A percentile compares a stretch with the other conserved stretches of the same genome.
These are phyloP conservation scores for Monosporascus cannonballus DNA, from an alignment of 2,329 filamentous ascomycete species.

Conservation along the genomic window DNA sequence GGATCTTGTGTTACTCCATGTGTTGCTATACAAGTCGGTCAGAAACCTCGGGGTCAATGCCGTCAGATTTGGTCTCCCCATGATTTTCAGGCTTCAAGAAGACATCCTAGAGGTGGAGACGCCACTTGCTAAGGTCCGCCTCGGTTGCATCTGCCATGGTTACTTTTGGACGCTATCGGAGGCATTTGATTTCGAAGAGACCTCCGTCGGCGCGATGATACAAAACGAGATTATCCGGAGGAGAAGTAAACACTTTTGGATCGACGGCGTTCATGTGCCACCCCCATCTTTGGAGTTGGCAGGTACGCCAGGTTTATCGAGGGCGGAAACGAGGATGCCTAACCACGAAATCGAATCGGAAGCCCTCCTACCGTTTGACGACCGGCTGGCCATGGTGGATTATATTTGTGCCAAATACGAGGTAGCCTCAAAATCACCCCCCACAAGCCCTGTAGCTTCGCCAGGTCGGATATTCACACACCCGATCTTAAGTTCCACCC, in stretches of 20 bases:
- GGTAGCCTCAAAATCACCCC: slow-evolving; percentile 54
- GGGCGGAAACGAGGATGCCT: slow-evolving; percentile 39
- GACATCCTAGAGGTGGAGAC: slow-evolving; percentile 64
- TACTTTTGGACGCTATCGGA: slow-evolving; percentile 80
- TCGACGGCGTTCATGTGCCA: slow-evolving; percentile 67
- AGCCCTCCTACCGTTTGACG: slow-evolving; percentile 68
- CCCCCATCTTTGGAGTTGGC: slow-evolving; percentile 59
- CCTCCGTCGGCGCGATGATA: slow-evolving; percentile 63
- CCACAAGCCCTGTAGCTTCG: slow-evolving; percentile 63
- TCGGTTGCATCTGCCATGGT: slow-evolving; percentile 80
- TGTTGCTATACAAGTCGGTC: slow-evolving; percentile 69
- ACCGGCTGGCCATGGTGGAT: slow-evolving; percentile 64
- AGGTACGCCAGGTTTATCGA: slow-evolving; percentile 42
- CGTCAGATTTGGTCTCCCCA: slow-evolving; percentile 70
- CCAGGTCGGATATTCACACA: slow-evolving; percentile 59
- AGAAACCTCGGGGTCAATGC: slow-evolving; percentile 78
- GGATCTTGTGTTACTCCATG: slow-evolving; percentile 71
- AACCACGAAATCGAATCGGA: slow-evolving; percentile 53
- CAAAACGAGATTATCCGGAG: slow-evolving; percentile 71
- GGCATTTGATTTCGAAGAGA: slow-evolving; percentile 69
- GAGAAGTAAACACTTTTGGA: slow-evolving; percentile 71
- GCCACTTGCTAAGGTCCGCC: slow-evolving; percentile 66
- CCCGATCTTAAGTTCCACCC: slow-evolving; percentile 50
- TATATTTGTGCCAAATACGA: slow-evolving; percentile 69
- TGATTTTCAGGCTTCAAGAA: slow-evolving; percentile 84